Conservation (phyloP, 208 protist genomes). For the Trichomonas gallinae region DNA sequence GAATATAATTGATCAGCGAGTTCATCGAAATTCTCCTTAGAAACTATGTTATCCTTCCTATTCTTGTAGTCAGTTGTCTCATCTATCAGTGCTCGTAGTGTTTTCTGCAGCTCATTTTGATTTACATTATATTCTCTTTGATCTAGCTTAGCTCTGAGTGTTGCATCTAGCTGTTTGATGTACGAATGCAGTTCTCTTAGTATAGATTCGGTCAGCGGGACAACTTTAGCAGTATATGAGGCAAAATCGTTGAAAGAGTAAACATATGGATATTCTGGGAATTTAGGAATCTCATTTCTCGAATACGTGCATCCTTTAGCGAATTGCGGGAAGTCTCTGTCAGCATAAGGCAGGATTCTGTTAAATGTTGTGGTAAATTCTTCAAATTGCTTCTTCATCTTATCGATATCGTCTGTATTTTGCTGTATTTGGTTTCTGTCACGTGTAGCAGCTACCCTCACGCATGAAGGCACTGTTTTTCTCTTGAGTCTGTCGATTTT, state of each 20-base stretch:
- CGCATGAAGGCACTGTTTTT: background rate
- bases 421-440: background rate
- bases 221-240: background rate
- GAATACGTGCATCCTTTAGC: background rate
- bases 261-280: background rate
- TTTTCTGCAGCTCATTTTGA: background rate
- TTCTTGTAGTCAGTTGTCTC: background rate
- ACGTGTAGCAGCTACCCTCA: background rate
- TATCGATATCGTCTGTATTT: too few relatives aligned
- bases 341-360: background rate
- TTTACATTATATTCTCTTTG: background rate
- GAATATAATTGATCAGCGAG: background rate
- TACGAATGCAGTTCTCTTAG: background rate
- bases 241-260: background rate
- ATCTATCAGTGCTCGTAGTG: background rate
- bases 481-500: background rate
- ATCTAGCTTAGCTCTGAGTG: background rate
- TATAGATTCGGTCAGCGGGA: background rate
- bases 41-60: background rate
- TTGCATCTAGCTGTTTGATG: background rate
- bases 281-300: background rate
- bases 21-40: background rate
- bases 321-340: background rate
- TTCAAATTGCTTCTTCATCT: background rate
- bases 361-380: background rate